phyloP scores from a whole-genome alignment of 1,284 basidiomycete genomes.

The Microbotryum violaceum region DNA sequence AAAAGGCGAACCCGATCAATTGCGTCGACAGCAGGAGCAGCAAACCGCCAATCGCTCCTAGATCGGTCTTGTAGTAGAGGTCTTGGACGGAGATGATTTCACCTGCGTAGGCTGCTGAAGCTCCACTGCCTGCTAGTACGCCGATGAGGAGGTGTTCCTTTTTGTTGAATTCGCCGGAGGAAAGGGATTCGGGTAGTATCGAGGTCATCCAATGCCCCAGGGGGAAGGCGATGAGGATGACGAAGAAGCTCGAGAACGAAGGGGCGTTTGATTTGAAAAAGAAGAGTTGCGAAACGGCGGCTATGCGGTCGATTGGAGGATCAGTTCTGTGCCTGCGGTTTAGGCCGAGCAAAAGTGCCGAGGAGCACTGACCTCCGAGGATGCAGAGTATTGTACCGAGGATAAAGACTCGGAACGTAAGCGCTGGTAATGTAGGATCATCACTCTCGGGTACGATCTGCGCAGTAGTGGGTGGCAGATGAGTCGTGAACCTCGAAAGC shows the following conservation, averaged over 20 bases:
- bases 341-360: conserved; percentile 4
- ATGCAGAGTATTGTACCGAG: conserved; percentile 50
- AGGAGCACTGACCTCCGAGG: conserved; percentile 46
- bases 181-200: conserved; percentile 38
- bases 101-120: conserved; percentile 37
- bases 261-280: conserved; percentile 48
- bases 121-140: conserved; percentile 17
- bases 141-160: conserved; percentile 43
- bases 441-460: conserved; percentile 49
- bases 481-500: not conserved
- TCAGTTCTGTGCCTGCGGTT: conserved; percentile 4
- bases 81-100: conserved; percentile 40
- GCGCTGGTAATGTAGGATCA: conserved; percentile 47
- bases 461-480: not conserved
- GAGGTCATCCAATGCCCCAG: conserved; percentile 21
- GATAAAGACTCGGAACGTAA: conserved; percentile 48
- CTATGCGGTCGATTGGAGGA: conserved; percentile 2
- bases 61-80: conserved; percentile 37
- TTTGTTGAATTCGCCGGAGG: conserved; percentile 48
- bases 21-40: conserved; percentile 51
- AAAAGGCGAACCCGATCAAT: conserved; percentile 49
- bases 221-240: conserved; percentile 44
- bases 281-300: conserved; percentile 34
- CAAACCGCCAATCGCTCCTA: conserved; percentile 35
- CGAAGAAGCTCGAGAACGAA: conserved; percentile 50